A percentile compares a stretch with the other conserved stretches of the same genome.
These are phyloP conservation scores for Eucalyptus marginata DNA, from an alignment of 345 rosid genomes.

Conservation along the genomic window DNA sequence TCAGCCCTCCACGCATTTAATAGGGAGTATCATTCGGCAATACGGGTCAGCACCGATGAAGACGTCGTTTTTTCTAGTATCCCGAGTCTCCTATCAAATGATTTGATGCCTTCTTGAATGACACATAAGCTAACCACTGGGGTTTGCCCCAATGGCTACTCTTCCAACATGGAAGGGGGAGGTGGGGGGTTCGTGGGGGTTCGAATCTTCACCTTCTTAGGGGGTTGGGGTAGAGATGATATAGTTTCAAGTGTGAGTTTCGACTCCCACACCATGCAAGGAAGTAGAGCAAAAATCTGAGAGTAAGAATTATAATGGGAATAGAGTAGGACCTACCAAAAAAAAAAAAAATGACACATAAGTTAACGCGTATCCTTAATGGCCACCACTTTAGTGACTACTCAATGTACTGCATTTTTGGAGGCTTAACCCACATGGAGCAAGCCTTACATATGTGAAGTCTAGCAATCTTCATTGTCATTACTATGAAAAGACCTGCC, in stretches of 20 bases:
- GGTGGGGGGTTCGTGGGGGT: too few species aligned
- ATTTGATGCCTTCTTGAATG: neutral
- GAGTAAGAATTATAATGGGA: too few species aligned
- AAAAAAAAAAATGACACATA: neutral
- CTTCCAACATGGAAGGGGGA: too few species aligned
- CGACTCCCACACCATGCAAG: too few species aligned
- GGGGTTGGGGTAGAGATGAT: too few species aligned
- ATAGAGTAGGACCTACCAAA: too few species aligned
- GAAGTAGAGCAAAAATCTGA: too few species aligned
- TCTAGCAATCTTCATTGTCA: neutral
- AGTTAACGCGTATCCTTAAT: neutral
- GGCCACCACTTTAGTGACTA: neutral
- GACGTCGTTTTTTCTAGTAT: neutral
- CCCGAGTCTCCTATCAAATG: neutral
- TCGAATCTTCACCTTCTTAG: too few species aligned
- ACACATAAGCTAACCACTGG: neutral
- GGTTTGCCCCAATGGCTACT: too few species aligned
- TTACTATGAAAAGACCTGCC: neutral
- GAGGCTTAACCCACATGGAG: too few species aligned
- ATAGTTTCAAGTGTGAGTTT: too few species aligned
- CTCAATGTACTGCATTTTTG: too few species aligned
- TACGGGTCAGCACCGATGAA: neutral
- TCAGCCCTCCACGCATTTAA: neutral
- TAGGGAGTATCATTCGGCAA: neutral
- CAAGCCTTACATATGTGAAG: neutral